Conservation (phyloP, 352 stramenopile species). For the Blastocystis sp. region DNA sequence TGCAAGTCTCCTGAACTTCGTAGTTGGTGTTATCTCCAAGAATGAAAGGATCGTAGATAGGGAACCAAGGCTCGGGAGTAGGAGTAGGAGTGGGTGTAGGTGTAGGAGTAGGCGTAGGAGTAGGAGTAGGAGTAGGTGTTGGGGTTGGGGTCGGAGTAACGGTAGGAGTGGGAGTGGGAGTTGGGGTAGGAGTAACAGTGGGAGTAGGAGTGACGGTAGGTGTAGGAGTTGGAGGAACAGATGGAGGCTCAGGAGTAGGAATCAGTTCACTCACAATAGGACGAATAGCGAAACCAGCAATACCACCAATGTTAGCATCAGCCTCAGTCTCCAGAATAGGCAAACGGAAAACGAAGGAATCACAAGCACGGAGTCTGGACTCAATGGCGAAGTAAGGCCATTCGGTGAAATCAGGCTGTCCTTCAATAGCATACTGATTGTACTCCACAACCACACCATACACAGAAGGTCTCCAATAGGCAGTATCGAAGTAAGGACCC, state of each 20-base stretch:
- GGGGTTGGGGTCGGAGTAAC: background rate
- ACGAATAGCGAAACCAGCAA: conserved; percentile 32
- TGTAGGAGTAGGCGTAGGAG: background rate
- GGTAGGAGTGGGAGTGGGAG: conserved; percentile 5
- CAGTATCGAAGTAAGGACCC: background rate
- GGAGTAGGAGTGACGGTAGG: background rate
- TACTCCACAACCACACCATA: conserved; percentile 1
- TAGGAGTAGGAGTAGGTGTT: background rate
- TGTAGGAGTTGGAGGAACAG: background rate
- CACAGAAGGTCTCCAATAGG: background rate
- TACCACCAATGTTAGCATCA: background rate
- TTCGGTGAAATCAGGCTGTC: background rate
- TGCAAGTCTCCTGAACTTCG: background rate
- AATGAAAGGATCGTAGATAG: conserved; percentile 57
- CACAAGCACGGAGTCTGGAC: background rate
- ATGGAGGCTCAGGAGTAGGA: background rate
- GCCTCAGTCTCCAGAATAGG: background rate
- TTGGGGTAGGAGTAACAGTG: background rate
- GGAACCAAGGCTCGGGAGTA: conserved; percentile 21
- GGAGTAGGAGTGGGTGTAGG: background rate
- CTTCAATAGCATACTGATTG: background rate
- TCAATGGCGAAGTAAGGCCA: background rate
- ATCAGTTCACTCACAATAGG: background rate
- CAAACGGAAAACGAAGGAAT: background rate
- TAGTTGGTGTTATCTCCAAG: conserved; percentile 43